A percentile compares a stretch with the other conserved stretches of the same genome.
Evolutionary conservation across 2,329 filamentous ascomycete species (phyloP).

Genomic region (Colletotrichum caudatum): DNA sequence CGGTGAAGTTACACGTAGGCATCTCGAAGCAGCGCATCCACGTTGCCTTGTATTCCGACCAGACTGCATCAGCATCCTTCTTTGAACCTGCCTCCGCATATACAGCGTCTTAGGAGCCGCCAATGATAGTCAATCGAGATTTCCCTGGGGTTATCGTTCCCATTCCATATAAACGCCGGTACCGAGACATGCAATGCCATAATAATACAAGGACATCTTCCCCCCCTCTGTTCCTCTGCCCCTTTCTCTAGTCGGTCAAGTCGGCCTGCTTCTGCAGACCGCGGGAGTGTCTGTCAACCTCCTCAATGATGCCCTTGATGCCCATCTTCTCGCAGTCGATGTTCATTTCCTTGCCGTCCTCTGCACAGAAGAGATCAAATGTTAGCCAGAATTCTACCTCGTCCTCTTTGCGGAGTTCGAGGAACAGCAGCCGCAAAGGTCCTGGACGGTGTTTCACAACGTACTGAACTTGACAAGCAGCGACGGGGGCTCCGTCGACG

Average conservation of each 20-base stretch:
- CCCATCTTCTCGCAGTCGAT: conserved; percentile 84
- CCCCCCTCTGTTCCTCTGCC: background rate
- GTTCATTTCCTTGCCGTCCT: conserved; percentile 92
- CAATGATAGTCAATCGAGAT: conserved; percentile 27
- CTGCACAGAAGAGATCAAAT: conserved; percentile 56
- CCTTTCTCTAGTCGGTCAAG: conserved; percentile 62
- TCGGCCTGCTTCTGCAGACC: conserved; percentile 85
- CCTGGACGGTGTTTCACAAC: conserved; percentile 47
- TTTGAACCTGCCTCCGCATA: background rate
- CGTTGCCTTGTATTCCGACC: background rate
- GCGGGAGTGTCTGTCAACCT: conserved; percentile 91
- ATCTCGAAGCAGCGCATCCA: background rate
- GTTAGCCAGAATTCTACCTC: background rate
- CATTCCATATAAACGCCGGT: conserved; percentile 39
- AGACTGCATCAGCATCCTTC: background rate
- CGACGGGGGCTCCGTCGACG: conserved; percentile 75
- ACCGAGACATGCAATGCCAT: conserved; percentile 33
- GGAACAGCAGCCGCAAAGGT: background rate
- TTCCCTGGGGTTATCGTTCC: conserved; percentile 28
- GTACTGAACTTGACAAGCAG: conserved; percentile 89
- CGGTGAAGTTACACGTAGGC: background rate
- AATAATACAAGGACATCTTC: conserved; percentile 30
- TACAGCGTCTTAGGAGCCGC: conserved; percentile 17
- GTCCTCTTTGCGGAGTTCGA: background rate
- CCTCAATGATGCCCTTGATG: conserved; percentile 87